Base-by-base conservation (phyloP, 2,329 filamentous ascomycete species). In the Myriosclerotinia curreyana region DNA sequence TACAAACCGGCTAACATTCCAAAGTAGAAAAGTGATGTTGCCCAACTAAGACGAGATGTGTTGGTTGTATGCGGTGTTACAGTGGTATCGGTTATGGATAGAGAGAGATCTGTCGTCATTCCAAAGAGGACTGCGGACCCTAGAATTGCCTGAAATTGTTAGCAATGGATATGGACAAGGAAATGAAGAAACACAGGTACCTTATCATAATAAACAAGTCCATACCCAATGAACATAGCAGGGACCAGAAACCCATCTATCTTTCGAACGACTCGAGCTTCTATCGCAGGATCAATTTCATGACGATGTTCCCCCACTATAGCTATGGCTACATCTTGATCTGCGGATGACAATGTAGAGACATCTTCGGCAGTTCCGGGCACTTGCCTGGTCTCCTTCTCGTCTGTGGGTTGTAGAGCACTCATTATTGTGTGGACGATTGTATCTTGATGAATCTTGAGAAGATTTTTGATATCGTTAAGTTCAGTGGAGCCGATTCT, bases 11-110 rank as follows among this genome's bases (percentile, higher is more conserved):
- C 85, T 2, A 93, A 80, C 87, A 90, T 90, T 46, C 89, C 89
- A 69, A 92, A 91, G 77, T 92, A 92, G 78, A 92, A 92, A 71
- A 91, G 80, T 0, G 87, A 91, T 0, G 88, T 92, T 2, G 89
- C 89, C 89, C 89, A 92, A 69, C 83, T 87, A 36, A 92, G 81
- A 14, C 89, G 82, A 0, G 83, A 81, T 0, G 90, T 92, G 71
- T 89, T 83, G 20, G 82, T 83, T 0, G 82, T 82, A 0, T 83
- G 80, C 0, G 87, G 86, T 1, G 53, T 67, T 1, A 74, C 78
- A 2, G 77, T 80, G 0, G 77, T 75, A n/a, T 78, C 72, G 67
- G 83, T 76, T 5, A 89, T 76, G 38, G 80, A 80, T 50, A 92
- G 82, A 1, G 78, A 67, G 4, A 92, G 80, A 71, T 92, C 88